Evolutionary conservation across 176 grass and related monocot species (phyloP).

Genomic region (Aegilops tauschii): DNA sequence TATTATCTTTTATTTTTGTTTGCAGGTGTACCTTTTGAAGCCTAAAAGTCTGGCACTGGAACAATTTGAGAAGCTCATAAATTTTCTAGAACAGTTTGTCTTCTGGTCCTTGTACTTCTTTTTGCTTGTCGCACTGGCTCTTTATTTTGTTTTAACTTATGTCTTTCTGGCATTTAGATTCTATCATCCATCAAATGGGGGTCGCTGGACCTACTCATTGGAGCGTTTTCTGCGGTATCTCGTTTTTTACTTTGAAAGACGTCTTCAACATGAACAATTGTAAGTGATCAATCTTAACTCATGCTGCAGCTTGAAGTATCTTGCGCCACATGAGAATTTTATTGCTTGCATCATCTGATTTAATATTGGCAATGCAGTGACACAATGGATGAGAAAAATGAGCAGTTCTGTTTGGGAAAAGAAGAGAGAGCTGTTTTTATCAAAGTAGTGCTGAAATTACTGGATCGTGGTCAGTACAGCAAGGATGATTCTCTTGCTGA

Average conservation of each 20-base stretch:
- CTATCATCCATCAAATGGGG: conserved; percentile 98
- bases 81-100: conserved; percentile 92
- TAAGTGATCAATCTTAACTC: conserved; percentile 52
- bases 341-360: conserved; percentile 24
- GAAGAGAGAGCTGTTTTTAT: conserved; percentile 73
- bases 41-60: conserved; percentile 61
- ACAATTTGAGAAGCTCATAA: conserved; percentile 83
- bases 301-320: neutral
- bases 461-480: conserved; percentile 96
- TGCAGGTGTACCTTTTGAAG: conserved; percentile 91
- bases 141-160: conserved; percentile 30
- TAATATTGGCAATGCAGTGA: conserved; percentile 37
- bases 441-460: conserved; percentile 76
- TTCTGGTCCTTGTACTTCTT: conserved; percentile 42
- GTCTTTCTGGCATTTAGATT: conserved; percentile 59
- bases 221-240: conserved; percentile 81
- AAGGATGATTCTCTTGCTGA: conserved; percentile 90
- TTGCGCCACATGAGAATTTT: neutral
- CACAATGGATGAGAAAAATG: conserved; percentile 19
- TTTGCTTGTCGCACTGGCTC: conserved; percentile 15
- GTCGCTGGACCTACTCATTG: conserved; percentile 86
- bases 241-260: conserved; percentile 77
- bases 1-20: neutral
- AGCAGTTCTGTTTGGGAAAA: conserved; percentile 57
- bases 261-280: conserved; percentile 80